A percentile compares a stretch with the other conserved stretches of the same genome.
Evolutionary conservation across 257 asterid genomes (phyloP).

Genomic region (Coffea eugenioides): DNA sequence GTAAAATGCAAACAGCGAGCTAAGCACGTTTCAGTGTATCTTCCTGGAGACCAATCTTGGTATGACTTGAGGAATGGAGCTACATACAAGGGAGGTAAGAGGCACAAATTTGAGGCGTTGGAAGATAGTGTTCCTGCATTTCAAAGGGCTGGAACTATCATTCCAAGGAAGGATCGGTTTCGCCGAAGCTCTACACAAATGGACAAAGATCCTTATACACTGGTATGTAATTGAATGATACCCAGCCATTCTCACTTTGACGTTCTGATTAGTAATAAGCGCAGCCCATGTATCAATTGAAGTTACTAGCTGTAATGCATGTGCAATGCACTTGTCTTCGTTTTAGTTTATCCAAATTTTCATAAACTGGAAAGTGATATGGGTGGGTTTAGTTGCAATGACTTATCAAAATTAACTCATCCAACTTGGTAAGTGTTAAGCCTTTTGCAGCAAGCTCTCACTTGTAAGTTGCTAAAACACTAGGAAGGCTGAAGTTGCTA

Average conservation of each 20-base stretch:
- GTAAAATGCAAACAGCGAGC: slow-evolving; percentile 52
- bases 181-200: slow-evolving; percentile 95
- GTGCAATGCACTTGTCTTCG: neutral
- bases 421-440: neutral
- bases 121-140: slow-evolving; percentile 86
- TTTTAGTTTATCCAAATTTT: neutral
- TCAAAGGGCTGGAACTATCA: slow-evolving; percentile 90
- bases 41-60: slow-evolving; percentile 89
- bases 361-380: neutral
- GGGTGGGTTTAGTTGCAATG: neutral
- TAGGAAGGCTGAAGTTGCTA: neutral
- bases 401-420: neutral
- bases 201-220: slow-evolving; percentile 93
- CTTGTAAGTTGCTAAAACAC: neutral
- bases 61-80: slow-evolving; percentile 75
- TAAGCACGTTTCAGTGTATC: slow-evolving; percentile 78
- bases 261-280: neutral
- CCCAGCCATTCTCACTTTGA: neutral
- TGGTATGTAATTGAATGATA: slow-evolving; percentile 47
- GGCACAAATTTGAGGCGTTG: slow-evolving; percentile 63
- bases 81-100: slow-evolving; percentile 70
- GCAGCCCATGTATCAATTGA: neutral
- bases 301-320: neutral
- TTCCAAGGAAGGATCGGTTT: slow-evolving; percentile 87
- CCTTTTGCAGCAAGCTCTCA: neutral